Evolutionary conservation across 306 rosid genomes (phyloP).

Genomic region (Fagus sylvatica): DNA sequence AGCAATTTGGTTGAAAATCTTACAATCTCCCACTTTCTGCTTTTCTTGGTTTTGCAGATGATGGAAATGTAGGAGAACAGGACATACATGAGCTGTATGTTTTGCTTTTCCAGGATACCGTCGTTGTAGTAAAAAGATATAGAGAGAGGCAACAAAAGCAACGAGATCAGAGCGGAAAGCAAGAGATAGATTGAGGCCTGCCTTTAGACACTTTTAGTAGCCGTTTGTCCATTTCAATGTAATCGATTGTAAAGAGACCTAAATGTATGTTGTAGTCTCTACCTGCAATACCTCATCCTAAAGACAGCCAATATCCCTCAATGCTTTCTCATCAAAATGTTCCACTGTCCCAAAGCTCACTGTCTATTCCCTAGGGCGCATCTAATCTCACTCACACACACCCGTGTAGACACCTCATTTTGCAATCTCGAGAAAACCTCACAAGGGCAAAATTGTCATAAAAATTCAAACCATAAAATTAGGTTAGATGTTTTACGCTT

Average conservation of each 20-base stretch:
- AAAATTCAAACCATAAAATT: too few relatives aligned
- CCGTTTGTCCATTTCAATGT: conserved; percentile 33
- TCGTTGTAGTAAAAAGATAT: neutral
- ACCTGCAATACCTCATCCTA: too few relatives aligned
- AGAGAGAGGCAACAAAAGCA: conserved; percentile 4
- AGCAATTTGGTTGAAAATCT: conserved; percentile 31
- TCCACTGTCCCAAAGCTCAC: neutral
- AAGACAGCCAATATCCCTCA: neutral
- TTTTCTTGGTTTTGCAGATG: conserved; percentile 51
- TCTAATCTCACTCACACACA: too few relatives aligned
- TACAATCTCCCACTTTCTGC: conserved; percentile 40
- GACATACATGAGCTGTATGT: neutral
- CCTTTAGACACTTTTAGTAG: conserved; percentile 40
- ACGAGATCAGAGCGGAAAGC: conserved; percentile 51
- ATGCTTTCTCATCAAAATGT: neutral
- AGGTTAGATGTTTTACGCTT: too few relatives aligned
- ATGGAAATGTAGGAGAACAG: conserved; percentile 19
- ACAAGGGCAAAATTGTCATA: too few relatives aligned
- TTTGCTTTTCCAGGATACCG: conserved; percentile 20
- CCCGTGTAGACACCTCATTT: neutral
- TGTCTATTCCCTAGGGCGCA: too few relatives aligned
- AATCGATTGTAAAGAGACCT: conserved; percentile 13
- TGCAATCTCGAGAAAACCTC: too few relatives aligned
- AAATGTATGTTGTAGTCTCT: too few relatives aligned
- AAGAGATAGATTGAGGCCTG: conserved; percentile 30